Evolutionary conservation across 2,329 filamentous ascomycete species (phyloP), one percentile per base, ranked within the genome.

Genomic region (Beauveria sp.): DNA sequence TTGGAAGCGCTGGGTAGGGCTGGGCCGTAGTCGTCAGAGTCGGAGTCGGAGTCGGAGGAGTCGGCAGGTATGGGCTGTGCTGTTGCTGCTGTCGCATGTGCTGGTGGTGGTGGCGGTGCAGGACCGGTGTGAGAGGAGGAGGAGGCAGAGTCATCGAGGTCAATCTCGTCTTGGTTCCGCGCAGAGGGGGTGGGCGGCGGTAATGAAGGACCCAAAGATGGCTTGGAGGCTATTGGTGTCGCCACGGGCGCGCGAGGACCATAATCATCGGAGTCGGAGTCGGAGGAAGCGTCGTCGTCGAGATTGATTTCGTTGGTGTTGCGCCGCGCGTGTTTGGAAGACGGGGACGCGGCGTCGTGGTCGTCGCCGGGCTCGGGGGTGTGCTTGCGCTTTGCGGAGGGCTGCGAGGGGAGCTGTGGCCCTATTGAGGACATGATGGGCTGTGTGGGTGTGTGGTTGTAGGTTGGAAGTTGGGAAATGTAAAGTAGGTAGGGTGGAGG

Each of bases 351-450:
- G 66, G 62, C 14, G 52, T 40, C 30, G 46, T 16, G 30, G 30
- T 34, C 10, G 46, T 47, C 69, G 56, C 73, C 73, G 53, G 79
- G 72, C 46, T 79, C 76, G 5, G 76, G 67, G 5, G 77, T 80
- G 68, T 83, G 83, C 68, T 86, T 87, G 68, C 85, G 80, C 71
- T 87, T 87, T 40, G 83, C 70, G 40, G 83, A 70, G 47, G 88
- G 79, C 64, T 89, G 84, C 5, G 88, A 80, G 14, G 90, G 89
- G 26, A 92, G 73, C 63, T 86, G 79, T 16, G 90, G 89, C 5
- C 89, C 88, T 69, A 90, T 86, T 40, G 84, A 85, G 55, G 86
- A 77, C 87, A 90, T 90, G 26, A 41, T 67, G 77, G 77, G 40
- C 37, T 43, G 50, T 52, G 12, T 24, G 44, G 67, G 77, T 77